Conservation (phyloP, 1,139 yeast species). For the Yamadazyma mexicana region DNA sequence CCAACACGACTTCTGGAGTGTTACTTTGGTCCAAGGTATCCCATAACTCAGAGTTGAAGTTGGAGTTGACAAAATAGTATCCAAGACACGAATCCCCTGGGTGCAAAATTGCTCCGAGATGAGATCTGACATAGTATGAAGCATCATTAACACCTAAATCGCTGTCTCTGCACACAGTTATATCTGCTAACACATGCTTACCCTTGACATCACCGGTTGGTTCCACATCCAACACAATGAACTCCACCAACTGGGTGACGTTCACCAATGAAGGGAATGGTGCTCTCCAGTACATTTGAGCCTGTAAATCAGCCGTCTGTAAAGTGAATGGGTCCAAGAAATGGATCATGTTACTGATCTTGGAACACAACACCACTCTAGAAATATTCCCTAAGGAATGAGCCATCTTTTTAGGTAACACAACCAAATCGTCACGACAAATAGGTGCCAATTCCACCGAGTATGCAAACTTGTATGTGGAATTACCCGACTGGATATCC, state of each 20-base stretch:
- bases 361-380: conserved; percentile 81
- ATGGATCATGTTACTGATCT: conserved; percentile 77
- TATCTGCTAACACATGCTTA: conserved; percentile 82
- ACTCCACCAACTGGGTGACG: conserved; percentile 78
- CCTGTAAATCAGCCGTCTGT: conserved; percentile 75
- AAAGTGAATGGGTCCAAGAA: conserved; percentile 83
- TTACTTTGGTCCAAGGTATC: conserved; percentile 65
- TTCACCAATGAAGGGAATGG: conserved; percentile 82
- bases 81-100: conserved; percentile 97
- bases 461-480: conserved; percentile 85
- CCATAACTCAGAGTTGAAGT: conserved; percentile 84
- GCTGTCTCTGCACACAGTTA: conserved; percentile 80
- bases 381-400: conserved; percentile 81
- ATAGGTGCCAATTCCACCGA: conserved; percentile 97
- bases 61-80: conserved; percentile 77
- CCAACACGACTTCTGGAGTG: conserved; percentile 86
- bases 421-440: conserved; percentile 94
- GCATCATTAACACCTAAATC: conserved; percentile 86
- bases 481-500: conserved; percentile 89
- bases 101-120: conserved; percentile 88
- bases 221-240: conserved; percentile 88
- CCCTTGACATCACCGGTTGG: conserved; percentile 87
- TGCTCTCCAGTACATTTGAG: conserved; percentile 82
- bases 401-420: conserved; percentile 84
- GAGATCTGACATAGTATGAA: conserved; percentile 80